These are phyloP conservation scores for Gracilaria gracilis DNA, from an alignment of 23 red algal genomes.

Conservation along the genomic window DNA sequence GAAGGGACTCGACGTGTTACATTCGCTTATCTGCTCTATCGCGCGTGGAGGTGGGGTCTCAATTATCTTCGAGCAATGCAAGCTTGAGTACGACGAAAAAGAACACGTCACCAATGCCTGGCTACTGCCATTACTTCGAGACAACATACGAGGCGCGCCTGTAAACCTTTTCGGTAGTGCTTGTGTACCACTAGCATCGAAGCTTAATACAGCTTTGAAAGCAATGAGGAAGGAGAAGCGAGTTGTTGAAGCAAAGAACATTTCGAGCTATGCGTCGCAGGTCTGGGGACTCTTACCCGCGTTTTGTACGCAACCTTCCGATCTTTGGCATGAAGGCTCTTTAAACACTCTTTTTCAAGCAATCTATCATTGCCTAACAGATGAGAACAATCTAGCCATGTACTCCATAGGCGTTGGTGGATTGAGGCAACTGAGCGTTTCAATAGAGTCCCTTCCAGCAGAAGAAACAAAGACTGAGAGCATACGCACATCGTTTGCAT, in stretches of 20 bases:
- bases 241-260: slow-evolving; percentile 73
- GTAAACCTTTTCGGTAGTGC: slow-evolving; percentile 26
- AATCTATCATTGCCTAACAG: slow-evolving; percentile 42
- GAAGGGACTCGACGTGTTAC: slow-evolving; percentile 18
- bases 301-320: slow-evolving; percentile 51
- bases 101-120: slow-evolving; percentile 67
- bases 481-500: slow-evolving; percentile 26
- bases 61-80: slow-evolving; percentile 27
- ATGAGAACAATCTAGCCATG: slow-evolving; percentile 32
- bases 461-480: slow-evolving; percentile 28
- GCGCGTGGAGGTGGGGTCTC: slow-evolving; percentile 64
- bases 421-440: slow-evolving; percentile 59
- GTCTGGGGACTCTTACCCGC: slow-evolving; percentile 69
- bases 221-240: slow-evolving; percentile 41
- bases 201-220: slow-evolving; percentile 18
- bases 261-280: slow-evolving; percentile 49
- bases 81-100: slow-evolving; percentile 53
- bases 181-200: slow-evolving; percentile 50
- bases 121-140: slow-evolving; percentile 64
- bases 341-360: slow-evolving; percentile 55
- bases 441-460: slow-evolving; percentile 6
- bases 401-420: slow-evolving; percentile 39
- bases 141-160: slow-evolving; percentile 54
- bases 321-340: slow-evolving; percentile 47
- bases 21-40: slow-evolving; percentile 46